Evolutionary conservation across 257 asterid species (phyloP).

Genomic region (Penstemon newberryi): DNA sequence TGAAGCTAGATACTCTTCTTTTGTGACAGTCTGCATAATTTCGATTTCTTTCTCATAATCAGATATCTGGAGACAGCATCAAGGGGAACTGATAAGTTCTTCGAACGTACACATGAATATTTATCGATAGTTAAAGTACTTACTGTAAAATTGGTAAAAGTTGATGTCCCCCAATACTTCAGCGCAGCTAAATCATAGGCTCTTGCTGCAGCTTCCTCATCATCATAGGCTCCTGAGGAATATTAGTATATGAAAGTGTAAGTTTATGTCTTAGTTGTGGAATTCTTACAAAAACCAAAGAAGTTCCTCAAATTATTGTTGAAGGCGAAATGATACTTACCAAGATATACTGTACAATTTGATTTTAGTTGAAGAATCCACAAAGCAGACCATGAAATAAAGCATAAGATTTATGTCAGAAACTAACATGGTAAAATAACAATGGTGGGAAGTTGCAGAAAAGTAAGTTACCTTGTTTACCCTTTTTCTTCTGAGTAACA

Average conservation of each 20-base stretch:
- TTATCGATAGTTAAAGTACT: not conserved
- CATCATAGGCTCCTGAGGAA: constrained; percentile 52
- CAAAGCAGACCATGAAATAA: constrained; percentile 9
- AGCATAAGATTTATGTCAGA: constrained; percentile 7
- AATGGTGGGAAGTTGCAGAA: too few species aligned
- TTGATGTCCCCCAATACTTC: constrained; percentile 53
- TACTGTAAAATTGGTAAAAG: constrained; percentile 52
- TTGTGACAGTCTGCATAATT: constrained; percentile 49
- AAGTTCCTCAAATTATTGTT: constrained; percentile 18
- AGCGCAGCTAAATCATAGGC: constrained; percentile 60
- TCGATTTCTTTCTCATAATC: constrained; percentile 42
- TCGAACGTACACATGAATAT: not conserved
- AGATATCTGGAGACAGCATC: constrained; percentile 4
- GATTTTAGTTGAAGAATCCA: constrained; percentile 7
- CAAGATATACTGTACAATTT: constrained; percentile 42
- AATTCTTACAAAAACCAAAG: not conserved
- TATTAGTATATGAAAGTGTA: constrained; percentile 1
- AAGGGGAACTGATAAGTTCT: not conserved
- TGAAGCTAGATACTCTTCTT: constrained; percentile 55
- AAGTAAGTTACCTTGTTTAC: constrained; percentile 47
- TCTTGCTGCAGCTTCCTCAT: constrained; percentile 59
- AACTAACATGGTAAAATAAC: not conserved
- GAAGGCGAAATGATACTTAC: constrained; percentile 27
- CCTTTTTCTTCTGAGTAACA: constrained; percentile 61
- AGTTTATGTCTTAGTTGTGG: constrained; percentile 3